Base-by-base conservation (phyloP, 805 yeast species). In the Metschnikowia drakensbergensis region DNA sequence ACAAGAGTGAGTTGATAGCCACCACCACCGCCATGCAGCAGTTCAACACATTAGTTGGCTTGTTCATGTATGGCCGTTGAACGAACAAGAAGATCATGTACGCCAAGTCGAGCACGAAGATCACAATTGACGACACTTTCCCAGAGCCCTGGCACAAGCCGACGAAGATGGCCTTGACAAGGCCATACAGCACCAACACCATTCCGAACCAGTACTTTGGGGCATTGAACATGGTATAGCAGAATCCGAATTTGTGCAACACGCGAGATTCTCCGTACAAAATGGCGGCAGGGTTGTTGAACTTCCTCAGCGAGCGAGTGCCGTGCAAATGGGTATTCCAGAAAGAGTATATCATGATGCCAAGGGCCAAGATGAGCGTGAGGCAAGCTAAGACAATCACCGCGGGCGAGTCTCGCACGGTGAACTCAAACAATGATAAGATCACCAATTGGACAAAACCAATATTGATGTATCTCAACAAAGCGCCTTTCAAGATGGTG, bases 201-300 rank as follows among this genome's bases (percentile, higher is more conserved):
- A 76, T 69, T 50, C 92, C 88, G 77, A 91, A 91, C 88, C 90
- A 91, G 69, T 87, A 90, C 60, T 76, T 82, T 26, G 74, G 73
- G 22, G 96, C 95, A 54, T 80, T 79, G 67, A 85, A 90, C 90
- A 88, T 89, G 11, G 96, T 86, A 69, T 90, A 91, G 60, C 90
- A 80, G 68, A 85, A 91, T 0, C 97, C 97, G 62, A 84, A 90
- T 62, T 85, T 85, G 71, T 83, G 80, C 62, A 90, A 76, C 31
- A 88, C 76, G 28, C 71, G 68, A 40, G 82, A 74, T 60, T 91
- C 86, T 50, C 96, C 96, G 60, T 89, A 91, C 47, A 91, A 71
- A 49, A 88, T 67, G 42, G 92, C 96, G 17, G 96, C 96, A 0
- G 97, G 91, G 56, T 92, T 90, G 43, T 84, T 81, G 62, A 80